Percentiles rank a stretch among this genome's conserved stretches.
phyloP scores from a whole-genome alignment of 2,329 filamentous ascomycete genomes.

The Colletotrichum sojae region DNA sequence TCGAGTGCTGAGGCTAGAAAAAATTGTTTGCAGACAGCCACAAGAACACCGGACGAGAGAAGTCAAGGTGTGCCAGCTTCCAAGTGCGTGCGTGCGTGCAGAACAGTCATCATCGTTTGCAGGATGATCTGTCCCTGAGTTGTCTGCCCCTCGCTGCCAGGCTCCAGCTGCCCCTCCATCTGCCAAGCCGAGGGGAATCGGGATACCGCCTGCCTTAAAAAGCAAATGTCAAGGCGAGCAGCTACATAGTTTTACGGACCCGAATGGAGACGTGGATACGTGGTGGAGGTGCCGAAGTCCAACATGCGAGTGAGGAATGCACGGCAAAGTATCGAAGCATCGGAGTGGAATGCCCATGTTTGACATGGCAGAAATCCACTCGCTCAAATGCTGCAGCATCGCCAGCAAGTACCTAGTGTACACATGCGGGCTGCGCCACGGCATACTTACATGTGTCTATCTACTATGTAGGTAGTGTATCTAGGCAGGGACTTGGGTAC shows the following conservation, averaged over 20 bases:
- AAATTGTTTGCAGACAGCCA: too few species aligned
- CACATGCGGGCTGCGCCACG: slow-evolving; percentile 3
- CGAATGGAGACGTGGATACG: slow-evolving; percentile 15
- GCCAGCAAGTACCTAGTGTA: neutral
- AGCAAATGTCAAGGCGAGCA: neutral
- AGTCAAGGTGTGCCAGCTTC: slow-evolving; percentile 3
- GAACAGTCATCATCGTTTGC: slow-evolving; percentile 1
- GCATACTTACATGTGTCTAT: too few species aligned
- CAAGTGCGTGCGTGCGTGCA: neutral
- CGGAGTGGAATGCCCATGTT: slow-evolving; percentile 8
- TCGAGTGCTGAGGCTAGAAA: too few species aligned
- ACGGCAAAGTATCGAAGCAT: too few species aligned
- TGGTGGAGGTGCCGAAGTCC: slow-evolving; percentile 14
- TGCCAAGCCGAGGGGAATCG: slow-evolving; percentile 22
- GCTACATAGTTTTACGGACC: neutral
- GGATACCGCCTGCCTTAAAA: slow-evolving; percentile 33
- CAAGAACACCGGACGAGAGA: neutral
- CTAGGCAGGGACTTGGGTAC: too few species aligned
- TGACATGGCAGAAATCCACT: slow-evolving; percentile 6
- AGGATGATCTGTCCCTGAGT: slow-evolving; percentile 20
- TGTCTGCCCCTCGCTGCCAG: slow-evolving; percentile 9
- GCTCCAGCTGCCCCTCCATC: slow-evolving; percentile 22
- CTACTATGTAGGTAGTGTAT: too few species aligned
- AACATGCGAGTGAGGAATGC: slow-evolving; percentile 3
- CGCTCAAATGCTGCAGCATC: neutral